These are phyloP conservation scores for Sporothrix dimorphospora DNA, from an alignment of 2,329 filamentous ascomycete genomes.

Conservation along the genomic window DNA sequence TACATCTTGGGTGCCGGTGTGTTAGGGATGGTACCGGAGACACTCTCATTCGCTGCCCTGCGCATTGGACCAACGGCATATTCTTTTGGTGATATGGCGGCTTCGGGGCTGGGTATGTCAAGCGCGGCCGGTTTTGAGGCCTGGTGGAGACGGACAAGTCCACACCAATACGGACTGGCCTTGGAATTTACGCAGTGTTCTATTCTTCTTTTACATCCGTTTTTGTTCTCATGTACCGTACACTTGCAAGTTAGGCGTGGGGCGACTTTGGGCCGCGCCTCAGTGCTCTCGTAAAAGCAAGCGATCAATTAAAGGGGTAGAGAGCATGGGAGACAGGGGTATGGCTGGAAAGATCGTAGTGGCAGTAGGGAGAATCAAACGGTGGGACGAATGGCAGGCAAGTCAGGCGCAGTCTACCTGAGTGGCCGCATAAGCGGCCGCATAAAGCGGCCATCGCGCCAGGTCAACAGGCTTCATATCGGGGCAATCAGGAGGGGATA, in stretches of 20 bases:
- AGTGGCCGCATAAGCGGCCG: constrained; percentile 32
- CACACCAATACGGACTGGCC: neutral
- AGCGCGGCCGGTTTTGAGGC: constrained; percentile 13
- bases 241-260: neutral
- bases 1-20: neutral
- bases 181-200: neutral
- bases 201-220: neutral
- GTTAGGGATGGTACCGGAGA: too few relatives aligned
- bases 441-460: constrained; percentile 15
- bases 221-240: neutral
- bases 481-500: constrained; percentile 13
- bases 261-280: neutral
- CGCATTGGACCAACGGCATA: neutral
- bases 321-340: neutral
- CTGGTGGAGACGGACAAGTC: neutral
- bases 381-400: neutral
- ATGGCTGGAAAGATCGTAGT: neutral
- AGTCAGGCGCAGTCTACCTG: constrained; percentile 29
- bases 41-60: constrained; percentile 28
- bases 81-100: neutral
- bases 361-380: neutral
- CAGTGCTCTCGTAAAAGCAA: neutral
- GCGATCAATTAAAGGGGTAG: neutral
- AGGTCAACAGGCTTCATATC: neutral
- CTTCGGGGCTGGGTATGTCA: constrained; percentile 14